Conservation (phyloP, 2,329 filamentous ascomycete species). For the Stachybotrys chlorohalonatus region DNA sequence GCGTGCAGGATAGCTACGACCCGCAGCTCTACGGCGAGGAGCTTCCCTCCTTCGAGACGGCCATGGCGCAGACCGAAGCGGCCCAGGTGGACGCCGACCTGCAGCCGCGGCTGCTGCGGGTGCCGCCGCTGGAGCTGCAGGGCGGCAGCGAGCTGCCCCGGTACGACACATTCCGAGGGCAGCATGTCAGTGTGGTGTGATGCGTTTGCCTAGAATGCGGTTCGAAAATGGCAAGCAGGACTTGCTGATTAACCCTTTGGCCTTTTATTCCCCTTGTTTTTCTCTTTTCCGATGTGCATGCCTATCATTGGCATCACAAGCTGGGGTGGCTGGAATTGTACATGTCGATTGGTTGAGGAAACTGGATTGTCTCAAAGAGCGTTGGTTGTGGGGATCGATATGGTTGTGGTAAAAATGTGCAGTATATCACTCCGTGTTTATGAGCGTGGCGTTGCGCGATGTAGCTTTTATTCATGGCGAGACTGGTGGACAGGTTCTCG, state of each 20-base stretch:
- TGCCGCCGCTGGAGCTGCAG: constrained; percentile 22
- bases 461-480: neutral
- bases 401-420: neutral
- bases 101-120: constrained; percentile 27
- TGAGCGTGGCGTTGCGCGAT: neutral
- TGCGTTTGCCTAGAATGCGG: neutral
- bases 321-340: neutral
- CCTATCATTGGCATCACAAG: neutral
- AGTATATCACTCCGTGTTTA: neutral
- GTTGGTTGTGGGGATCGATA: neutral
- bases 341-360: neutral
- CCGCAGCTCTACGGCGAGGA: constrained; percentile 16
- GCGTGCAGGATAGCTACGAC: constrained; percentile 28
- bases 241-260: too few species aligned
- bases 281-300: too few species aligned
- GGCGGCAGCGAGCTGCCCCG: constrained; percentile 26
- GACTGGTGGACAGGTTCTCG: too few species aligned
- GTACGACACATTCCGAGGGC: constrained; percentile 17
- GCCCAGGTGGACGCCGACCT: constrained; percentile 34
- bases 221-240: too few species aligned
- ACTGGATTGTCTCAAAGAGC: neutral
- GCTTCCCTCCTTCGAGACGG: constrained; percentile 41
- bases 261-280: too few species aligned
- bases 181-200: neutral
- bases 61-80: constrained; percentile 29